A percentile compares a stretch with the other conserved stretches of the same genome.
Evolutionary conservation across 2,329 filamentous ascomycete species (phyloP).

Genomic region (Fusarium mundagurra): DNA sequence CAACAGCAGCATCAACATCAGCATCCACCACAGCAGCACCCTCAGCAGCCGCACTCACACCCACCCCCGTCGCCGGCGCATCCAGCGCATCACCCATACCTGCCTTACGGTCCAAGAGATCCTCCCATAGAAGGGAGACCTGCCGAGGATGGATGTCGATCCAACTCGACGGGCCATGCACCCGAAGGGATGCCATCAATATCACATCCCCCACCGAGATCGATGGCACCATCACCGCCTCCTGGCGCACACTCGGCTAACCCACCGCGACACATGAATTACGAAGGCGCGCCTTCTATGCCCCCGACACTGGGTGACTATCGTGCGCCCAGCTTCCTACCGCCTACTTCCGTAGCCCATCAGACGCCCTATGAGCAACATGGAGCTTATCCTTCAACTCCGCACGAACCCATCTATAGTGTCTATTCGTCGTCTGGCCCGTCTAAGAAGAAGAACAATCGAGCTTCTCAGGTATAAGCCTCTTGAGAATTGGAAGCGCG

Average conservation of each 20-base stretch:
- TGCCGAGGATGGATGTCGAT: conserved; percentile 60
- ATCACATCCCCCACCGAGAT: conserved; percentile 45
- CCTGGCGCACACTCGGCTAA: conserved; percentile 55
- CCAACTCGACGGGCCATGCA: conserved; percentile 61
- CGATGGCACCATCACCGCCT: too few relatives aligned
- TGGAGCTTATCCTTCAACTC: conserved; percentile 42
- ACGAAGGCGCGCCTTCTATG: conserved; percentile 58
- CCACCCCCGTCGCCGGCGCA: conserved; percentile 53
- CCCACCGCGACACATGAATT: conserved; percentile 62
- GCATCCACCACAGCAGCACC: conserved; percentile 23
- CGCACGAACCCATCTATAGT: conserved; percentile 50
- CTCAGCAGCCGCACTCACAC: conserved; percentile 23
- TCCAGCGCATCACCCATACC: conserved; percentile 52
- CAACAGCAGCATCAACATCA: conserved; percentile 34
- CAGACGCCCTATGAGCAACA: conserved; percentile 52
- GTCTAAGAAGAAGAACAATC: conserved; percentile 68
- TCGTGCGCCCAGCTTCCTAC: conserved; percentile 52
- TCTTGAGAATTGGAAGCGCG: conserved; percentile 36
- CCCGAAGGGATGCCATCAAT: conserved; percentile 47
- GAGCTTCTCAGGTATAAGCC: conserved; percentile 67
- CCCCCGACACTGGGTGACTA: conserved; percentile 57
- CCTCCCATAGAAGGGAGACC: conserved; percentile 66
- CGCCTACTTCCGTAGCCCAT: conserved; percentile 53
- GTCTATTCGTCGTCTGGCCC: conserved; percentile 56
- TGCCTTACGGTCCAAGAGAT: conserved; percentile 59